Percentiles rank a stretch among this genome's conserved stretches.
phyloP scores from a whole-genome alignment of 495 filamentous ascomycete species.

The Lasiosphaeria hispida region DNA sequence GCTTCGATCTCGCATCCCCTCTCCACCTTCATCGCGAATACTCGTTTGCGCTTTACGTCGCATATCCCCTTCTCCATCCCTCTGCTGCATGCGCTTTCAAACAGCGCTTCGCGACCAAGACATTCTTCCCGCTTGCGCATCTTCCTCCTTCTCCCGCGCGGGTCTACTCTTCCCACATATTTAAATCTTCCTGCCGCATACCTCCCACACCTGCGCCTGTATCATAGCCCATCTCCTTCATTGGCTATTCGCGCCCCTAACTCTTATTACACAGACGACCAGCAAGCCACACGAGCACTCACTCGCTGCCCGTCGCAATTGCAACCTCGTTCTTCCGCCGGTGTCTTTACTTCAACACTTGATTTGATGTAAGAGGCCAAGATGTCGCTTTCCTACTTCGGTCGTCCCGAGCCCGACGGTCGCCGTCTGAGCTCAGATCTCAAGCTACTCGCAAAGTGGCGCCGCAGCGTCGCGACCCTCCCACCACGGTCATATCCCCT shows the following conservation, averaged over 20 bases:
- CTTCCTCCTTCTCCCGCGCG: no score
- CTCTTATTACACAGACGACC: no score
- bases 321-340: not conserved
- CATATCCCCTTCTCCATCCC: not conserved
- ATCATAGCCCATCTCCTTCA: no score
- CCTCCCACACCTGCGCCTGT: not conserved
- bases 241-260: no score
- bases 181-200: not conserved
- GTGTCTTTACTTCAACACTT: not conserved
- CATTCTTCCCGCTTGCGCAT: no score
- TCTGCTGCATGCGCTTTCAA: not conserved
- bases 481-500: constrained; percentile 15
- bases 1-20: not conserved
- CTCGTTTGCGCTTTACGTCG: not conserved
- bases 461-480: not conserved
- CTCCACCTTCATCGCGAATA: not conserved
- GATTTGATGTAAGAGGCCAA: constrained; percentile 13
- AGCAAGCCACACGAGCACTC: no score
- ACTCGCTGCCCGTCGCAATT: no score
- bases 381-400: constrained; percentile 20
- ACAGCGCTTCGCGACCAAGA: no score
- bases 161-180: not conserved
- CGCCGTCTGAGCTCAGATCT: constrained; percentile 26
- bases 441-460: constrained; percentile 25
- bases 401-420: constrained; percentile 19